Conservation (phyloP, 805 yeast species). For the Cyberlindnera mrakii region DNA sequence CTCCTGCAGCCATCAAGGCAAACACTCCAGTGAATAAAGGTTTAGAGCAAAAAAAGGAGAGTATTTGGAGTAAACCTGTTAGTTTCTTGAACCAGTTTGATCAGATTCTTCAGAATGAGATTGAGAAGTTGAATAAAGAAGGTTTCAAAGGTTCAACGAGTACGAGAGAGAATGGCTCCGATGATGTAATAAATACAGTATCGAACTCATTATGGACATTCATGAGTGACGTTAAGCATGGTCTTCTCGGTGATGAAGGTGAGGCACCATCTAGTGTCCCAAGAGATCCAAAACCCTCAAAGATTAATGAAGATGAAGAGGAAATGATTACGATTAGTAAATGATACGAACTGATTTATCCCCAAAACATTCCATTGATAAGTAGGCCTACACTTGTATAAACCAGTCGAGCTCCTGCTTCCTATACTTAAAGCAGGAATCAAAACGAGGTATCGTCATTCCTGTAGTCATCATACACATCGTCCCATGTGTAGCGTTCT, state of each 20-base stretch:
- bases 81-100: slow-evolving; percentile 63
- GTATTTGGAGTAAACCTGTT: slow-evolving; percentile 48
- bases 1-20: slow-evolving; percentile 3
- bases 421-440: slow-evolving; percentile 3
- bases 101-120: slow-evolving; percentile 56
- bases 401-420: neutral
- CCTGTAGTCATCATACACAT: slow-evolving; percentile 23
- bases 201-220: slow-evolving; percentile 43
- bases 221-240: slow-evolving; percentile 42
- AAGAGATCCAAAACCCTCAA: neutral
- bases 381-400: neutral
- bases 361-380: neutral
- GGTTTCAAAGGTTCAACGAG: slow-evolving; percentile 11
- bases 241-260: slow-evolving; percentile 32
- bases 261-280: neutral
- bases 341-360: neutral
- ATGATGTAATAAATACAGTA: slow-evolving; percentile 30
- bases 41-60: slow-evolving; percentile 14
- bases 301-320: slow-evolving; percentile 11
- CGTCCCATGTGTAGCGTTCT: slow-evolving; percentile 25
- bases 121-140: slow-evolving; percentile 41
- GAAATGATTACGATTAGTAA: slow-evolving; percentile 19
- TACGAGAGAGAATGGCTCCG: slow-evolving; percentile 5
- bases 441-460: slow-evolving; percentile 23
- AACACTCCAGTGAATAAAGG: neutral